A percentile compares a stretch with the other conserved stretches of the same genome.
Conservation (phyloP, 129 eudicot species). For the Chrysanthemum seticuspe region DNA sequence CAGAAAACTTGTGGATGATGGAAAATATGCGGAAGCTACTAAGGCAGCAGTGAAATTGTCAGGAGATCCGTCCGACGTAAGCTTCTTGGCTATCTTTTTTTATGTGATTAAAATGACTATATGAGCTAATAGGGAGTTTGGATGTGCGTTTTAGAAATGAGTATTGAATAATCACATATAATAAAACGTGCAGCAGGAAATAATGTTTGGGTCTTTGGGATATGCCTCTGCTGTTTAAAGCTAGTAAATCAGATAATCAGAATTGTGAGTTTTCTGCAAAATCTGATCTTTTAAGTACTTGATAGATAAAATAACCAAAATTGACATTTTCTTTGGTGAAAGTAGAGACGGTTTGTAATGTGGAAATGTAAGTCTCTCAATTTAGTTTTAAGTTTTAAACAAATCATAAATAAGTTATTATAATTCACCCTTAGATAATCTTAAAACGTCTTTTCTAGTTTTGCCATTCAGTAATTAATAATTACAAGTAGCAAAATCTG, state of each 20-base stretch:
- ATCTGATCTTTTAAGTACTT: not conserved
- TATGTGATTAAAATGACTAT: not conserved
- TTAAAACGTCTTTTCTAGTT: not conserved
- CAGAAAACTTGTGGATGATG: slow-evolving; percentile 75
- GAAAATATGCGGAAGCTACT: slow-evolving; percentile 83
- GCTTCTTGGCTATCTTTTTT: slow-evolving; percentile 12
- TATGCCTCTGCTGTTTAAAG: not conserved
- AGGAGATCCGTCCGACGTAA: slow-evolving; percentile 67
- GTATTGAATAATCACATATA: not conserved
- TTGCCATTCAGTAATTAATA: not conserved
- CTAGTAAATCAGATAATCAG: not conserved
- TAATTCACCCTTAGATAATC: not conserved
- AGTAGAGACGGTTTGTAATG: not conserved
- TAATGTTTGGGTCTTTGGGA: not conserved
- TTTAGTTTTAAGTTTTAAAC: too few species aligned
- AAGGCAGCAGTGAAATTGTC: slow-evolving; percentile 61
- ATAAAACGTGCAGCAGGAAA: not conserved
- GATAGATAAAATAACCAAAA: not conserved
- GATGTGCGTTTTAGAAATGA: not conserved
- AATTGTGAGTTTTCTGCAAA: too few species aligned
- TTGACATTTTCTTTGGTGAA: not conserved
- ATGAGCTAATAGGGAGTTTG: not conserved
- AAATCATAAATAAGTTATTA: not conserved
- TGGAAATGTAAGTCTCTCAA: not conserved
- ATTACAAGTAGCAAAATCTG: not conserved